These are phyloP conservation scores for Sporisorium sorghi DNA, from an alignment of 1,284 basidiomycete genomes.

Conservation along the genomic window DNA sequence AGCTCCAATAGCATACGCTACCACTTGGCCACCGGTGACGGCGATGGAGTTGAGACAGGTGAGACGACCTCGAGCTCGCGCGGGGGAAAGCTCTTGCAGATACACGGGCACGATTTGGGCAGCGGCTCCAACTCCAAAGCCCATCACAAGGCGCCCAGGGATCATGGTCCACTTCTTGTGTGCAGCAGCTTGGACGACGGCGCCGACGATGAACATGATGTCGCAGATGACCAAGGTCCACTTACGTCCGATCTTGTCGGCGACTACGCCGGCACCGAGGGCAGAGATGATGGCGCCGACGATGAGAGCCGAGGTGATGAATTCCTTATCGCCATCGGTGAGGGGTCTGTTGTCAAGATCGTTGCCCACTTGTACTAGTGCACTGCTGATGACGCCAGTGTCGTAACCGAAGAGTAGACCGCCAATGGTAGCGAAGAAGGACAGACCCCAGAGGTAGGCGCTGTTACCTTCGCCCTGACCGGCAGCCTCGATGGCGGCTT, in stretches of 20 bases:
- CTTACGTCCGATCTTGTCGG: slow-evolving; percentile 70
- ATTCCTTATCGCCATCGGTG: slow-evolving; percentile 50
- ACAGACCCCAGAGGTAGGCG: slow-evolving; percentile 51
- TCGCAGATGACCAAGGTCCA: slow-evolving; percentile 63
- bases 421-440: slow-evolving; percentile 48
- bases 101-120: slow-evolving; percentile 69
- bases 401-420: slow-evolving; percentile 55
- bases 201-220: slow-evolving; percentile 66
- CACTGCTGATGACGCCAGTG: slow-evolving; percentile 38
- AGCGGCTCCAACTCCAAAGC: slow-evolving; percentile 69
- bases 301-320: slow-evolving; percentile 52
- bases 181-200: slow-evolving; percentile 68
- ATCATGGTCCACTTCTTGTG: slow-evolving; percentile 68
- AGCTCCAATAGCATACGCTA: slow-evolving; percentile 67
- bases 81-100: slow-evolving; percentile 70
- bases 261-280: slow-evolving; percentile 63
- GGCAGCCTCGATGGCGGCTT: slow-evolving; percentile 55
- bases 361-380: slow-evolving; percentile 44
- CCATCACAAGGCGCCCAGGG: slow-evolving; percentile 70
- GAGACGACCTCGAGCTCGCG: slow-evolving; percentile 69
- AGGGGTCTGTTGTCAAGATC: slow-evolving; percentile 41
- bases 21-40: slow-evolving; percentile 70
- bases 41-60: slow-evolving; percentile 70
- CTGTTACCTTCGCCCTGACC: slow-evolving; percentile 46
- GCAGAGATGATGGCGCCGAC: slow-evolving; percentile 60